Evolutionary conservation across 2,329 filamentous ascomycete genomes (phyloP).

Genomic region (Neopestalotiopsis clavispora): DNA sequence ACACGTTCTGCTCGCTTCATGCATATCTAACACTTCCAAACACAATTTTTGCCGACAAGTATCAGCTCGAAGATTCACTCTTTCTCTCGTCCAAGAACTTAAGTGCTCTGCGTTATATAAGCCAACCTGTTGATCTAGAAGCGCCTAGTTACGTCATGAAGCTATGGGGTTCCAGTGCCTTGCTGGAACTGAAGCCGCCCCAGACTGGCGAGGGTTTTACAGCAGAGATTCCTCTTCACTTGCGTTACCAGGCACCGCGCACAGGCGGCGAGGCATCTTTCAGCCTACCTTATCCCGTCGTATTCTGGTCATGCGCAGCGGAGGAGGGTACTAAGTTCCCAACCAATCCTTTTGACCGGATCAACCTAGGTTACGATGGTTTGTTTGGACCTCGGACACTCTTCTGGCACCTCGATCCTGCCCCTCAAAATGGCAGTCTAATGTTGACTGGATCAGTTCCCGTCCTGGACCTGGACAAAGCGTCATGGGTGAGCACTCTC

Average conservation of each 20-base stretch:
- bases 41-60: constrained; percentile 82
- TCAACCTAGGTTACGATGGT: constrained; percentile 84
- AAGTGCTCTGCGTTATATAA: constrained; percentile 67
- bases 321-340: constrained; percentile 70
- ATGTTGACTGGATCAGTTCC: constrained; percentile 66
- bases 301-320: constrained; percentile 89
- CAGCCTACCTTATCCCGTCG: constrained; percentile 76
- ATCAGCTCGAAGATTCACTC: constrained; percentile 78
- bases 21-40: constrained; percentile 84
- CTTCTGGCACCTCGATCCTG: constrained; percentile 79
- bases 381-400: constrained; percentile 77
- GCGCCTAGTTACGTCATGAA: constrained; percentile 81
- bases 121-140: constrained; percentile 85
- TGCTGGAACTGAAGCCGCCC: constrained; percentile 74
- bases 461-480: constrained; percentile 62
- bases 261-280: constrained; percentile 57
- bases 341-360: constrained; percentile 82
- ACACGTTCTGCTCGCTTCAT: constrained; percentile 72
- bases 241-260: constrained; percentile 77
- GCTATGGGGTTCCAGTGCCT: constrained; percentile 78
- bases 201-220: constrained; percentile 56
- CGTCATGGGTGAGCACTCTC: constrained; percentile 53
- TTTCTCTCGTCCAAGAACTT: constrained; percentile 85
- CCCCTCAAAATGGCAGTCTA: constrained; percentile 44
- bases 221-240: constrained; percentile 78